phyloP scores from a whole-genome alignment of 495 filamentous ascomycete genomes.

The Neurospora terricola region DNA sequence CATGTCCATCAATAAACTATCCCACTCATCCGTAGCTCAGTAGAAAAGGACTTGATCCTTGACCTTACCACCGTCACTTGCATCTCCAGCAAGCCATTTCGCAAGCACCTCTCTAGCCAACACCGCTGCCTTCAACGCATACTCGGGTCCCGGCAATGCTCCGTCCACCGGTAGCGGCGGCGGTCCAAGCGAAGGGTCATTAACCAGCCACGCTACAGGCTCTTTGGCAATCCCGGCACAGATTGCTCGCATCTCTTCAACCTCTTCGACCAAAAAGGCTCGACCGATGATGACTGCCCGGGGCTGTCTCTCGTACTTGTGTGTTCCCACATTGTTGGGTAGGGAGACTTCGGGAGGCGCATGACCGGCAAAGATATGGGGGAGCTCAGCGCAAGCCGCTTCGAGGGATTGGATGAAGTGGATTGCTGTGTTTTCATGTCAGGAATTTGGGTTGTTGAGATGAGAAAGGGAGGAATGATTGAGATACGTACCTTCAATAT shows the following conservation, averaged over 20 bases:
- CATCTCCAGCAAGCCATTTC: background rate
- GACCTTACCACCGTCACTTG: background rate
- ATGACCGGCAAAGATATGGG: background rate
- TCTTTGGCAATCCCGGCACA: background rate
- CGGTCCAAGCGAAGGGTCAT: background rate
- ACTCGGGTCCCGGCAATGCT: background rate
- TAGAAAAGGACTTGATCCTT: background rate
- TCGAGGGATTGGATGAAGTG: background rate
- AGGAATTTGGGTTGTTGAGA: background rate
- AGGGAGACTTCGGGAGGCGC: background rate
- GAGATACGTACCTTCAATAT: background rate
- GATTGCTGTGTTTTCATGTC: background rate
- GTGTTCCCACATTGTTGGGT: background rate
- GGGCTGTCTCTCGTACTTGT: background rate
- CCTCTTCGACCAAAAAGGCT: background rate
- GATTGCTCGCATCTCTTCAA: background rate
- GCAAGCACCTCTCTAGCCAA: background rate
- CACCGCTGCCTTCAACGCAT: background rate
- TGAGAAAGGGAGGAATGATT: accelerated
- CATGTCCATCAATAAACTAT: background rate
- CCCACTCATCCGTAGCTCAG: background rate
- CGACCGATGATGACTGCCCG: background rate
- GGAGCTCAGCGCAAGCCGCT: background rate
- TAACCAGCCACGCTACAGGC: background rate
- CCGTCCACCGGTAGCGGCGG: background rate